Percentiles rank a stretch among this genome's conserved stretches.
Evolutionary conservation across 139 green algal genomes (phyloP).

Genomic region (Micromonas commoda): DNA sequence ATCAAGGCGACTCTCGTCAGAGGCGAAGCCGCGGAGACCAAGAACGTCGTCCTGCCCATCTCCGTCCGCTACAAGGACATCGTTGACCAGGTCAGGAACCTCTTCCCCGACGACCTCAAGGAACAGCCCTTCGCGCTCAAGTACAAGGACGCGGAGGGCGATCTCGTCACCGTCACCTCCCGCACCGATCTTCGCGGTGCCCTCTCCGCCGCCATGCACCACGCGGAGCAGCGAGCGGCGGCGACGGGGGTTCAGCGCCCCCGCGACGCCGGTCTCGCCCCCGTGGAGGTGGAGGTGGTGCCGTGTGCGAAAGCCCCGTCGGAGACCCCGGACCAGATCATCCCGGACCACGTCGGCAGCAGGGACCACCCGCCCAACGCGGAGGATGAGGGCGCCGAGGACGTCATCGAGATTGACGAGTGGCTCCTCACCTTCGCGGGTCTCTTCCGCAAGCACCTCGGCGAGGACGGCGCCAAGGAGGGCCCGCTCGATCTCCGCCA

Average conservation of each 20-base stretch:
- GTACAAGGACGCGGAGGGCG: constrained; percentile 62
- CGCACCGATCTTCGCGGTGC: constrained; percentile 42
- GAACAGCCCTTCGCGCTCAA: constrained; percentile 50
- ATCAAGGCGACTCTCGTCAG: too few species aligned
- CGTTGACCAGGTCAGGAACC: constrained; percentile 62
- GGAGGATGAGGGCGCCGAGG: background rate
- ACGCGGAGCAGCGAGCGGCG: background rate
- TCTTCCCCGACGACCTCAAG: constrained; percentile 60
- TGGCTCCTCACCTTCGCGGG: constrained; percentile 86
- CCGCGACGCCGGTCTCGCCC: constrained; percentile 1
- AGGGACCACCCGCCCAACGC: background rate
- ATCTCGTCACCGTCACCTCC: constrained; percentile 69
- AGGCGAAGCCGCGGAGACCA: background rate
- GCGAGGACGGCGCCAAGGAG: constrained; percentile 56
- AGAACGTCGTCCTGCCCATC: background rate
- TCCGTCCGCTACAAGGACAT: constrained; percentile 57
- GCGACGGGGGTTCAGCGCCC: background rate
- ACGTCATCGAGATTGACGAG: constrained; percentile 60
- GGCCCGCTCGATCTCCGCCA: constrained; percentile 59
- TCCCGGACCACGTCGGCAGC: background rate
- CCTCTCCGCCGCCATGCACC: constrained; percentile 9
- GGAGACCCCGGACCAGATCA: background rate
- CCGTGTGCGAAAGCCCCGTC: background rate
- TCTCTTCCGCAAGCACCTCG: constrained; percentile 63
- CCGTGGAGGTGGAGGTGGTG: constrained; percentile 34